These are phyloP conservation scores for Amanita pseudoporphyria DNA, from an alignment of 768 basidiomycete genomes.

Conservation along the genomic window DNA sequence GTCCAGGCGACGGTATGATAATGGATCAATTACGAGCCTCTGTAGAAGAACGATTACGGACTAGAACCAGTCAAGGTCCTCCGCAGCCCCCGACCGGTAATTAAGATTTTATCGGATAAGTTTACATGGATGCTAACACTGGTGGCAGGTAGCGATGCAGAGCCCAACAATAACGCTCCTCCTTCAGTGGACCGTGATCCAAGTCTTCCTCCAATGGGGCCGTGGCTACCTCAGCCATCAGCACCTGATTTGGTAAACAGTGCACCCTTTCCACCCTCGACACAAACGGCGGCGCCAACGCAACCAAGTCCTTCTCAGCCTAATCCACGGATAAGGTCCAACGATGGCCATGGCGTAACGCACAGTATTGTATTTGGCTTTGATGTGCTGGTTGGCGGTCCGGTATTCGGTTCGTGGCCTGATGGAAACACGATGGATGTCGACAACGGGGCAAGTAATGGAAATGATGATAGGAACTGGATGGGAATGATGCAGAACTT, in stretches of 20 bases:
- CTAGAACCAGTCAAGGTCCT: background rate
- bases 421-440: conserved; percentile 4
- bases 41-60: background rate
- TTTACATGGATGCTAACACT: background rate
- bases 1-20: background rate
- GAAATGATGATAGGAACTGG: background rate
- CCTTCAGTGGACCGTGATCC: background rate
- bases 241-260: no score
- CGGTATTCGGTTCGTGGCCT: background rate
- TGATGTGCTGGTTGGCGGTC: conserved; percentile 12
- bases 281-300: background rate
- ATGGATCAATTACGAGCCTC: background rate
- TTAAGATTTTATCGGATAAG: background rate
- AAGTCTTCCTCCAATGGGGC: background rate
- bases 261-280: background rate
- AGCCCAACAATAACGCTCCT: background rate
- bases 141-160: background rate
- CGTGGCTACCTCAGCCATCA: no score
- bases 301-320: background rate
- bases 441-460: background rate
- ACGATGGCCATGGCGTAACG: background rate
- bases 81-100: background rate
- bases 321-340: background rate
- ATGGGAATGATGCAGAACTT: conserved; percentile 3
- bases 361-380: conserved; percentile 9